Evolutionary conservation across 169 alveolate genomes (phyloP).

Genomic region (Cystoisospora suis): DNA sequence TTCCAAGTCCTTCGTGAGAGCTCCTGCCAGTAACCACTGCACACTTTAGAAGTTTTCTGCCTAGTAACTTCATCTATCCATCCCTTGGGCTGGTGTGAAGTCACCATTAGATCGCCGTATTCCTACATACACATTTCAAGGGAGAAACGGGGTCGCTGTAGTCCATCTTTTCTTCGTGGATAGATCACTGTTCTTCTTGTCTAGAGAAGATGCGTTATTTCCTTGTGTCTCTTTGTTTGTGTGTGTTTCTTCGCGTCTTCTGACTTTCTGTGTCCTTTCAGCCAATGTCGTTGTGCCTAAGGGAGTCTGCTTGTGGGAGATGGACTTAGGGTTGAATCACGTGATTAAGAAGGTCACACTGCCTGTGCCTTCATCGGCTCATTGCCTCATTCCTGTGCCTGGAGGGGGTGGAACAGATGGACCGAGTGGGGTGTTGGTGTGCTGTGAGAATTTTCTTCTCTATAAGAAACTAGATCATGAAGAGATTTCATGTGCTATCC

Average conservation of each 20-base stretch:
- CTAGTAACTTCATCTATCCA: no score
- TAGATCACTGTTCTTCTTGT: no score
- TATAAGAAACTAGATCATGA: slow-evolving; percentile 93
- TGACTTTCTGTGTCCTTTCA: not conserved
- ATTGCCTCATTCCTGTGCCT: slow-evolving; percentile 57
- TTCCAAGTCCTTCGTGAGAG: no score
- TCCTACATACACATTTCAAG: no score
- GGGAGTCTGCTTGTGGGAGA: slow-evolving; percentile 93
- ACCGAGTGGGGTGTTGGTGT: slow-evolving; percentile 97
- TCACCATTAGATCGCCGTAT: no score
- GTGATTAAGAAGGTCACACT: slow-evolving; percentile 89
- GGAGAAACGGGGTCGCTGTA: no score
- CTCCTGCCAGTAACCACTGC: no score
- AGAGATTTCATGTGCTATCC: slow-evolving; percentile 91
- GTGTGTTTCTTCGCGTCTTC: not conserved
- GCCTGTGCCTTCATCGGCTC: slow-evolving; percentile 63
- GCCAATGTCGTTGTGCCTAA: slow-evolving; percentile 16
- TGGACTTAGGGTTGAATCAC: slow-evolving; percentile 99
- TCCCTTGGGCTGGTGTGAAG: no score
- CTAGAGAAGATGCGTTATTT: no score
- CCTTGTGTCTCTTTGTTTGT: not conserved
- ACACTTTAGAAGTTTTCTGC: no score
- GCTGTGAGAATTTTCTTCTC: slow-evolving; percentile 94
- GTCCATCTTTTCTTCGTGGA: no score
- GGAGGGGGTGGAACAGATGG: slow-evolving; percentile 89